Percentiles rank a stretch among this genome's conserved stretches.
Conservation (phyloP, 129 eudicot species). For the Flaveria brownii region DNA sequence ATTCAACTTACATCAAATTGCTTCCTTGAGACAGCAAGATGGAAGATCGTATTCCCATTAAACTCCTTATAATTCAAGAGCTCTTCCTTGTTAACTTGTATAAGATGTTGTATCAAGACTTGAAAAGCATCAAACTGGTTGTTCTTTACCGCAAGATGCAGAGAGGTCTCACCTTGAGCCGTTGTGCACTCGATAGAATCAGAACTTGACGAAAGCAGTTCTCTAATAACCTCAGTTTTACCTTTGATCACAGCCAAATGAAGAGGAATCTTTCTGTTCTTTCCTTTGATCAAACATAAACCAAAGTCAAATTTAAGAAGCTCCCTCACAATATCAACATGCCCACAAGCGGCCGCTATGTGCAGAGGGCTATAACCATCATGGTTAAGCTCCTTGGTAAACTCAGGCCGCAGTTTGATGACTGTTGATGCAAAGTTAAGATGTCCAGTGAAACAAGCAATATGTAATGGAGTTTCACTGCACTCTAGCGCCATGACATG, state of each 20-base stretch:
- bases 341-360: slow-evolving; percentile 59
- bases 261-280: slow-evolving; percentile 48
- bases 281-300: slow-evolving; percentile 43
- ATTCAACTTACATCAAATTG: slow-evolving; percentile 39
- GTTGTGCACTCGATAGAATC: slow-evolving; percentile 37
- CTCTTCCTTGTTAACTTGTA: slow-evolving; percentile 34
- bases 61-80: slow-evolving; percentile 31
- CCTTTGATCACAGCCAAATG: slow-evolving; percentile 55
- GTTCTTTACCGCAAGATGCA: slow-evolving; percentile 51
- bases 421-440: slow-evolving; percentile 36
- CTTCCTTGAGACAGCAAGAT: slow-evolving; percentile 47
- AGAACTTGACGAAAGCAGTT: slow-evolving; percentile 29
- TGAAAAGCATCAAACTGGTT: slow-evolving; percentile 39
- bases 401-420: slow-evolving; percentile 24
- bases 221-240: slow-evolving; percentile 34
- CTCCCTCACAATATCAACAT: slow-evolving; percentile 53
- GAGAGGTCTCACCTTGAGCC: slow-evolving; percentile 41
- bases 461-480: slow-evolving; percentile 44
- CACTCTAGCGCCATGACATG: slow-evolving; percentile 29
- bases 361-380: slow-evolving; percentile 55
- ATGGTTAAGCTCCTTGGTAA: slow-evolving; percentile 39
- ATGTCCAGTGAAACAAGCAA: slow-evolving; percentile 48
- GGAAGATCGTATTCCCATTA: slow-evolving; percentile 47
- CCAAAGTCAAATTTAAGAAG: slow-evolving; percentile 42
- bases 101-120: slow-evolving; percentile 33